A percentile compares a stretch with the other conserved stretches of the same genome.
These are phyloP conservation scores for Flaveria sonorensis DNA, from an alignment of 129 eudicot species.

Conservation along the genomic window DNA sequence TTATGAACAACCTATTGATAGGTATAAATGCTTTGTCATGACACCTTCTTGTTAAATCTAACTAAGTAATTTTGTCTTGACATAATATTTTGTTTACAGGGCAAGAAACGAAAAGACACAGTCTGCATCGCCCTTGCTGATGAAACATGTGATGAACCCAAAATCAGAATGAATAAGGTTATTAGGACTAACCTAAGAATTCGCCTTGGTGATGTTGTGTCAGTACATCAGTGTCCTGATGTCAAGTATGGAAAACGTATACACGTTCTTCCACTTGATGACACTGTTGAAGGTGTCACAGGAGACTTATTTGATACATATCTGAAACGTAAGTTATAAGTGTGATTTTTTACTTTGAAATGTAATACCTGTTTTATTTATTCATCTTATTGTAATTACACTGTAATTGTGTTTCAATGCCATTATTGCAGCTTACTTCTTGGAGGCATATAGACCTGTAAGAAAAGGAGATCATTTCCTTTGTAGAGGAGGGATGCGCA, in stretches of 20 bases:
- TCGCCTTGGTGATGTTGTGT: slow-evolving; percentile 73
- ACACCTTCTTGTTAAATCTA: background rate
- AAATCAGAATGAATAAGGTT: slow-evolving; percentile 46
- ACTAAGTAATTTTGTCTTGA: background rate
- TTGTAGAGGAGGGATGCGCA: slow-evolving; percentile 76
- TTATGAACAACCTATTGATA: background rate
- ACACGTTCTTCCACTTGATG: slow-evolving; percentile 70
- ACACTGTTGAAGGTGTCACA: slow-evolving; percentile 73
- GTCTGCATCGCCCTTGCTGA: slow-evolving; percentile 73
- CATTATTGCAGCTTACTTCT: slow-evolving; percentile 54
- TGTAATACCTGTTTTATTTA: background rate
- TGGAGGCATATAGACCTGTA: slow-evolving; percentile 69
- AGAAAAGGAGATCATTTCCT: slow-evolving; percentile 71
- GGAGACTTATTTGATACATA: slow-evolving; percentile 73
- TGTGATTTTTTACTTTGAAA: background rate
- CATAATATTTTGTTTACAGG: slow-evolving; percentile 38
- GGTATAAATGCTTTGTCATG: background rate
- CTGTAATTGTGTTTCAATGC: background rate
- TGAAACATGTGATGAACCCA: slow-evolving; percentile 61
- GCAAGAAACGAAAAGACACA: slow-evolving; percentile 67
- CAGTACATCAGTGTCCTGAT: slow-evolving; percentile 82
- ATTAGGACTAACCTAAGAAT: slow-evolving; percentile 63
- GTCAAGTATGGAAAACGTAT: slow-evolving; percentile 75
- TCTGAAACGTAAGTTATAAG: slow-evolving; percentile 56
- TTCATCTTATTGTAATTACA: background rate